These are phyloP conservation scores for Cryphonectria naterciae DNA, from an alignment of 2,329 filamentous ascomycete genomes.

Conservation along the genomic window DNA sequence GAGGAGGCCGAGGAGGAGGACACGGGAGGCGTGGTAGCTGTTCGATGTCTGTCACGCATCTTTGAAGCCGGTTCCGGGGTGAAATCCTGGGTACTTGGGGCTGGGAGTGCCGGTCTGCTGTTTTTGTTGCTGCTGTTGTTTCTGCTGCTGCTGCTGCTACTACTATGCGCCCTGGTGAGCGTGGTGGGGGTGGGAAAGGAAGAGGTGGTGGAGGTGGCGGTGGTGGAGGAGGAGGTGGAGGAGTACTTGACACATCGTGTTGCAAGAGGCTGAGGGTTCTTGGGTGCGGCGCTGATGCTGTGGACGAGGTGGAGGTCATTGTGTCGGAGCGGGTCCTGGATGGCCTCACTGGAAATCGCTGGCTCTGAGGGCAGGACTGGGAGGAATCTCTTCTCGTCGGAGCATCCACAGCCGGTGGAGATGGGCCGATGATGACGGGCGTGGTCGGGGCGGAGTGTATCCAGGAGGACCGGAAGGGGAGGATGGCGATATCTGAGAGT, in stretches of 20 bases:
- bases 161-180: background rate
- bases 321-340: slow-evolving; percentile 13
- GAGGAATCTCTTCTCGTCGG: slow-evolving; percentile 5
- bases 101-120: slow-evolving; percentile 12
- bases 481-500: slow-evolving; percentile 19
- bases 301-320: slow-evolving; percentile 5
- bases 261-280: background rate
- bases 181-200: background rate
- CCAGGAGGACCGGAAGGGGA: slow-evolving; percentile 14
- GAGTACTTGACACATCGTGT: background rate
- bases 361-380: slow-evolving; percentile 3
- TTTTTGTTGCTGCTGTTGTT: background rate
- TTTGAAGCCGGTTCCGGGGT: slow-evolving; percentile 26
- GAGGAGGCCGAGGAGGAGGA: background rate
- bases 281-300: background rate
- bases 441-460: slow-evolving; percentile 14
- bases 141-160: background rate
- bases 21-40: slow-evolving; percentile 39
- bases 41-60: slow-evolving; percentile 14
- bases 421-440: slow-evolving; percentile 4
- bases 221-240: background rate
- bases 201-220: background rate
- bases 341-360: background rate
- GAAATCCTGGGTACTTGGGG: background rate
- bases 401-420: background rate